phyloP scores from a whole-genome alignment of 2,329 filamentous ascomycete species.

The Mollisia scopiformis region DNA sequence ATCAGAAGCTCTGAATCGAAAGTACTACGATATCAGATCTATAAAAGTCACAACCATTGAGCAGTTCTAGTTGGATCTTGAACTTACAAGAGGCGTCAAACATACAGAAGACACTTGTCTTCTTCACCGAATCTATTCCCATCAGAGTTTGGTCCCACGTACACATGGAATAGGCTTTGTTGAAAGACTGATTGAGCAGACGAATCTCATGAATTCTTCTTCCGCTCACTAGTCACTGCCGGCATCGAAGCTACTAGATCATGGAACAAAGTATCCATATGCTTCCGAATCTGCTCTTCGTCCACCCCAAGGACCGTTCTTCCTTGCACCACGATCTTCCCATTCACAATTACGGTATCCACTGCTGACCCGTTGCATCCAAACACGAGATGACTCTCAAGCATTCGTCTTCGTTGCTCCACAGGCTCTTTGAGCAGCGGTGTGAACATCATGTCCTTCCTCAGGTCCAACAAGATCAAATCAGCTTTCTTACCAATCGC shows the following conservation, averaged over 20 bases:
- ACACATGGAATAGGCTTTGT: too few relatives aligned
- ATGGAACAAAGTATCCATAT: conserved; percentile 26
- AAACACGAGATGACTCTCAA: conserved; percentile 32
- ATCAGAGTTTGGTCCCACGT: too few relatives aligned
- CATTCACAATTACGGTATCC: conserved; percentile 31
- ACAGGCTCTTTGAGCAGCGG: conserved; percentile 22
- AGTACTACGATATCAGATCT: too few relatives aligned
- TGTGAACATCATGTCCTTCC: conserved; percentile 34
- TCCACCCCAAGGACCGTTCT: conserved; percentile 30
- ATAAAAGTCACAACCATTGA: too few relatives aligned
- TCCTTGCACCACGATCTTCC: conserved; percentile 25
- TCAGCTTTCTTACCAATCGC: conserved; percentile 30
- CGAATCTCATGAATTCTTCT: neutral
- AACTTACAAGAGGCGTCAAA: too few relatives aligned
- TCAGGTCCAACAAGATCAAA: conserved; percentile 31
- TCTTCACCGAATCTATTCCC: too few relatives aligned
- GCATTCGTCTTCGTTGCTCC: conserved; percentile 19
- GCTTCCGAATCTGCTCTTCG: conserved; percentile 25
- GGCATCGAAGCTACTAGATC: conserved; percentile 17
- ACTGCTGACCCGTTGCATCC: conserved; percentile 32
- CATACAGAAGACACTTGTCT: too few relatives aligned
- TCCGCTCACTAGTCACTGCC: conserved; percentile 4
- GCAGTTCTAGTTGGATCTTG: too few relatives aligned
- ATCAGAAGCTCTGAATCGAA: too few relatives aligned
- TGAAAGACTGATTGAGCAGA: too few relatives aligned